Percentiles rank a stretch among this genome's conserved stretches.
Conservation (phyloP, 176 grass and related monocot genomes). For the Metroxylon sagu region DNA sequence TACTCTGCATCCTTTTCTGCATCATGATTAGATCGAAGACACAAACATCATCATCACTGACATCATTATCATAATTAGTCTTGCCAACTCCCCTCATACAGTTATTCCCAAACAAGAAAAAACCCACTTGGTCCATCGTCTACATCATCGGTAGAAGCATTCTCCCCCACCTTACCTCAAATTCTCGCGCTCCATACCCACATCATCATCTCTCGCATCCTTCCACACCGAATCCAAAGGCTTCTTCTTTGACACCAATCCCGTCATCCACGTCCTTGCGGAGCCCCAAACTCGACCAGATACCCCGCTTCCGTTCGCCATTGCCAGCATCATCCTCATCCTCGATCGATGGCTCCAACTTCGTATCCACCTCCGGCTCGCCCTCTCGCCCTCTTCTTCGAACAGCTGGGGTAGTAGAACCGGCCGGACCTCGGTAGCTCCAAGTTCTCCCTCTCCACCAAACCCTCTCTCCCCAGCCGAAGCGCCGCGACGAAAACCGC, state of each 20-base stretch:
- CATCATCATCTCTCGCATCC: conserved; percentile 26
- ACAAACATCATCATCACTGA: conserved; percentile 16
- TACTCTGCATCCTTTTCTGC: conserved; percentile 34
- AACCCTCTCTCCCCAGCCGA: conserved; percentile 49
- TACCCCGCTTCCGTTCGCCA: conserved; percentile 7
- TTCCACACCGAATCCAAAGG: conserved; percentile 42
- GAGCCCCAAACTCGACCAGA: conserved; percentile 33
- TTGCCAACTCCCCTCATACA: conserved; percentile 57
- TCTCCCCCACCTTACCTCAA: conserved; percentile 48
- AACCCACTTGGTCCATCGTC: conserved; percentile 28
- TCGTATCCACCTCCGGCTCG: too few species aligned
- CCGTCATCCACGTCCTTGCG: conserved; percentile 3
- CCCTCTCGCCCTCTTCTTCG: not conserved
- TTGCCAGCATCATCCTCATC: conserved; percentile 21
- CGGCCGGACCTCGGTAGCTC: conserved; percentile 33
- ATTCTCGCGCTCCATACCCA: conserved; percentile 62
- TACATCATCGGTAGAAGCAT: conserved; percentile 43
- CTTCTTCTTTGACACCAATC: conserved; percentile 32
- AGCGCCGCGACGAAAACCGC: conserved; percentile 47
- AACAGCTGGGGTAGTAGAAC: conserved; percentile 52
- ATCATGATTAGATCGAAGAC: conserved; percentile 34
- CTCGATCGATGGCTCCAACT: not conserved
- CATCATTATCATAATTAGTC: conserved; percentile 20
- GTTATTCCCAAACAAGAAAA: conserved; percentile 51
- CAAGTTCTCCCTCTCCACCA: conserved; percentile 73